Evolutionary conservation across 177 flowering plant genomes (phyloP), one percentile per base, ranked within the genome.

Genomic region (Vitis hybrid): DNA sequence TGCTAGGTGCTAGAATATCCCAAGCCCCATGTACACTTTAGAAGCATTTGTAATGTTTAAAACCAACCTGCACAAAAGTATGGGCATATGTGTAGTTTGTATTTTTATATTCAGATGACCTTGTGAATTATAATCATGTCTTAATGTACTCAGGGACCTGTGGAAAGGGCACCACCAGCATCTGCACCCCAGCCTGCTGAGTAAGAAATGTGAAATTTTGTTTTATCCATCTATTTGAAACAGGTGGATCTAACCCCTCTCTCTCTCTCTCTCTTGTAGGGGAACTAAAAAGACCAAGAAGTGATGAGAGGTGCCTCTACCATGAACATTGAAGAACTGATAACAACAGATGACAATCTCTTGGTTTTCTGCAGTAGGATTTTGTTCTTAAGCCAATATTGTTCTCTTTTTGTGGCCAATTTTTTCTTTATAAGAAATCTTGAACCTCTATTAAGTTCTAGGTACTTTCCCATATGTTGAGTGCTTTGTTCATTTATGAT

Each of bases 221-320:
- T 39, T 7, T 7, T 39, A 6, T 39, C 45, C 45, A 39, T 56
- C 39, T 70, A 5, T 16, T 31, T 20, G 1, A 10, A 14, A 9
- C 18, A 7, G 45, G 8, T 7, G 8, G 45, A 39, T 5, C 45
- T 39, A 39, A 39, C 45, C 45, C 7, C 10, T 18, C 19, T 18
- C 19, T 18, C 11, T 45, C 1, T 12, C 22, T 48, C 11, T 39
- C 33, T 70, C 62, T 33, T 64, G 60, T 20, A 78, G 81, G 74
- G 82, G 64, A 63, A 64, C 73, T 19, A 79, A 76, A 73, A 79
- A 79, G 53, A 8, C 79, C 45, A 79, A 79, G 77, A 79, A 79
- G 77, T 79, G 77, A 78, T 10, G 31, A 10, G 5, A 57, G 19
- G 58, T 63, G 15, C 22, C 3, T 19, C 33, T 7, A 26, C 1